Evolutionary conservation across 2,329 filamentous ascomycete genomes (phyloP).

Genomic region (Nemania sp.): DNA sequence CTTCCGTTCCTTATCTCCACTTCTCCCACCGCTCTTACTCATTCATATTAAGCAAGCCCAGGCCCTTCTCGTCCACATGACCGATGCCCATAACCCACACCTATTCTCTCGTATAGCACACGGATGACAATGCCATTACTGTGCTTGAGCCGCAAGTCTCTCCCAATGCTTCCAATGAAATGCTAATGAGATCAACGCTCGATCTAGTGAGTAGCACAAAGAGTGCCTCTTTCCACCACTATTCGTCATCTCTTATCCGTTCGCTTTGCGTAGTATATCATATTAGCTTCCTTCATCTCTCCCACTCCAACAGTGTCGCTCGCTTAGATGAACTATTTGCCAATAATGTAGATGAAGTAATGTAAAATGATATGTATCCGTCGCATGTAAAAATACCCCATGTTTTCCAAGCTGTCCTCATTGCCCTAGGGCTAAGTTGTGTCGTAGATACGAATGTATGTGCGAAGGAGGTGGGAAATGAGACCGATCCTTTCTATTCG

Average conservation of each 20-base stretch:
- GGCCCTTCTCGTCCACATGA: neutral
- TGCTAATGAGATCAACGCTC: neutral
- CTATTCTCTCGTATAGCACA: neutral
- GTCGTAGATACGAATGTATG: neutral
- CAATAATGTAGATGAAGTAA: conserved; percentile 19
- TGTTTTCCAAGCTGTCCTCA: conserved; percentile 38
- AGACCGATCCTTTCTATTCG: conserved; percentile 9
- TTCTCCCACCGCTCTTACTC: neutral
- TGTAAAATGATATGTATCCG: conserved; percentile 15
- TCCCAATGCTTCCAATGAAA: neutral
- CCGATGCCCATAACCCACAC: neutral
- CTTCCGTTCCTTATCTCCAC: conserved; percentile 2
- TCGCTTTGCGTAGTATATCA: neutral
- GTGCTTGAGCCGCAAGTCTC: neutral
- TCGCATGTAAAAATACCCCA: conserved; percentile 6
- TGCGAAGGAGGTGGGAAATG: neutral
- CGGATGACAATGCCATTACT: neutral
- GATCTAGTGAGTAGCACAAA: neutral
- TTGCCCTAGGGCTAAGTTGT: conserved; percentile 24
- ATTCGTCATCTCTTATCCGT: neutral
- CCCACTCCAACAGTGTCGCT: conserved; percentile 8
- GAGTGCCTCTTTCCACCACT: neutral
- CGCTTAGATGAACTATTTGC: conserved; percentile 16
- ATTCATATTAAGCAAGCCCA: neutral
- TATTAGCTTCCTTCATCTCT: neutral